Base-by-base conservation (phyloP, 2,329 filamentous ascomycete genomes). In the Tolypocladium capitatum region DNA sequence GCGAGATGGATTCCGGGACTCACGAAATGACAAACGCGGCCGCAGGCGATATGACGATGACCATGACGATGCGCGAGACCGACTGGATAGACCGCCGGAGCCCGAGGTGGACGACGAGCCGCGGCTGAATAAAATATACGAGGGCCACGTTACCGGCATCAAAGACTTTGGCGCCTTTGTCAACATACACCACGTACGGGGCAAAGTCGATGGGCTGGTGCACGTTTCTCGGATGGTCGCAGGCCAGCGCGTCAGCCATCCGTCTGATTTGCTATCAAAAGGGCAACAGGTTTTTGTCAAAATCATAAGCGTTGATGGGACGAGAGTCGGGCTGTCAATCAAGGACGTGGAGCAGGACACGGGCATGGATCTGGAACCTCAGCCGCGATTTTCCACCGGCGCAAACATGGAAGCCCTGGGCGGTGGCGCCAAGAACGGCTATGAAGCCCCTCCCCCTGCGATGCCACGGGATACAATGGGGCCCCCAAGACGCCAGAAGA, bases 141-240 rank as follows among this genome's bases (percentile, higher is more conserved):
- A 88, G 52, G 92, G 92, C 1, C 82, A 83, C 58, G 86, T 97
- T 14, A 96, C 88, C 0, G 89, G 90, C 0, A 74, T 98, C 47
- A 97, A 96, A 59, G 88, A 96, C 52, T 98, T 97, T 66, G 92
- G 92, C 11, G 89, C 83, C 0, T 98, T 98, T 64, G 89, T 97
- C 49, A 95, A 94, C 56, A 64, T 98, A n/a, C 78, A 83, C 55
- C 85, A 89, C 18, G 84, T 98, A 1, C 81, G 76, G 57, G 91
- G 90, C 43, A 94, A 89, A 63, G 84, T 94, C 1, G 90, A 96
- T 60, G 92, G 92, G 0, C 72, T 98, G 53, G 91, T 98, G 1
- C 92, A 98, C 61, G 81, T 98, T 28, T 96, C 91, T 24, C 86
- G 87, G 21, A 84, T 98, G 64, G 79, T 83, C 45, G 83, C 90